Evolutionary conservation across 2,329 filamentous ascomycete species (phyloP).

Genomic region (Coniochaeta sp.): DNA sequence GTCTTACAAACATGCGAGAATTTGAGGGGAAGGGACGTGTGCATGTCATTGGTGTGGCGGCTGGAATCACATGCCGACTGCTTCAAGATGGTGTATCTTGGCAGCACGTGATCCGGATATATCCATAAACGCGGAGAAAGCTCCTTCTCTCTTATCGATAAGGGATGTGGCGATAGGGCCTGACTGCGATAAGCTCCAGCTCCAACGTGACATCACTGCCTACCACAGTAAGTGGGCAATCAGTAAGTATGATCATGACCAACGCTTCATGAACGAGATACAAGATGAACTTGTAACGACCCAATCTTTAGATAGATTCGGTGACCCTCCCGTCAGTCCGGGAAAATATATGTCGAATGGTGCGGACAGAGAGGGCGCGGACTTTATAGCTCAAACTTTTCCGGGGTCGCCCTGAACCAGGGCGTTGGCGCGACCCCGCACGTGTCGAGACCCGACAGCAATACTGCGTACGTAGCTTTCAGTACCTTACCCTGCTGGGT

Average conservation of each 20-base stretch:
- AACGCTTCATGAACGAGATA: slow-evolving; percentile 1
- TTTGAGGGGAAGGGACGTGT: background rate
- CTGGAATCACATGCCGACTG: background rate
- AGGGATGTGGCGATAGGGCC: too few species aligned
- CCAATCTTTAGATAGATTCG: background rate
- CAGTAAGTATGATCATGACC: slow-evolving; percentile 1
- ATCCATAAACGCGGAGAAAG: too few species aligned
- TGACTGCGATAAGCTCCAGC: background rate
- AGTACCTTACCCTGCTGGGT: too few species aligned
- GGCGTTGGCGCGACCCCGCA: background rate
- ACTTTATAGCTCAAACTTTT: slow-evolving; percentile 1
- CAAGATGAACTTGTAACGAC: slow-evolving; percentile 1
- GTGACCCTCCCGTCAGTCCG: background rate
- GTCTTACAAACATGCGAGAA: background rate
- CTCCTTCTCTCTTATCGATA: background rate
- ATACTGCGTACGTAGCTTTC: background rate
- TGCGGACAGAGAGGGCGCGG: background rate
- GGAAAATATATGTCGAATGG: background rate
- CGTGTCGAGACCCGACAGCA: background rate
- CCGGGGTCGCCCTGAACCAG: background rate
- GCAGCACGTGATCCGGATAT: background rate
- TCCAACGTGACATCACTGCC: background rate
- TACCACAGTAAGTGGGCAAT: background rate
- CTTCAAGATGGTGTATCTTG: background rate
- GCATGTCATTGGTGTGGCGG: background rate